Conservation (phyloP, 257 asterid species). For the Rehmannia glutinosa region DNA sequence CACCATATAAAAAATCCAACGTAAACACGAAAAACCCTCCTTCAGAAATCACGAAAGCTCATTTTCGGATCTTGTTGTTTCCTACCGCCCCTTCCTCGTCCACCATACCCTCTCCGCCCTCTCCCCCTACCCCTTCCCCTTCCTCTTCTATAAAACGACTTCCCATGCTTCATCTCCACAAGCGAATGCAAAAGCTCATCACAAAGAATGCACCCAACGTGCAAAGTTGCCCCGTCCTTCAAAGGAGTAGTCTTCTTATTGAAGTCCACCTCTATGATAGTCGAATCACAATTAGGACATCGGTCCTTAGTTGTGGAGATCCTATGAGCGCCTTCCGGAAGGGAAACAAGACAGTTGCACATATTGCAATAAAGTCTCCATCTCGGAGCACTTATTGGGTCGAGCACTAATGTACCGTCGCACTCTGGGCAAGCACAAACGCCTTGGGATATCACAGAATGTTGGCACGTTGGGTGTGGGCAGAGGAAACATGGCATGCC, state of each 20-base stretch:
- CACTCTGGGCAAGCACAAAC: slow-evolving; percentile 97
- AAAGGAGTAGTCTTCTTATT: slow-evolving; percentile 87
- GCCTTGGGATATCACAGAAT: slow-evolving; percentile 80
- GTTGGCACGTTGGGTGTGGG: slow-evolving; percentile 87
- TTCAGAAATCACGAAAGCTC: slow-evolving; percentile 86
- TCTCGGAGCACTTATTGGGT: slow-evolving; percentile 82
- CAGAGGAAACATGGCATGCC: slow-evolving; percentile 97
- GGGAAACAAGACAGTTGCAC: slow-evolving; percentile 86
- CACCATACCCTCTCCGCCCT: slow-evolving; percentile 40
- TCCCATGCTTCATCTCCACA: slow-evolving; percentile 84
- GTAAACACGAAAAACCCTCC: background rate
- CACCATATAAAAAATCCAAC: too few species aligned
- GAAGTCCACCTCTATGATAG: slow-evolving; percentile 82
- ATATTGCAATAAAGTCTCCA: slow-evolving; percentile 85
- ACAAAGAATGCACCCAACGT: slow-evolving; percentile 79
- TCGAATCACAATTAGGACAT: slow-evolving; percentile 81
- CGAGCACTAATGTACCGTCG: slow-evolving; percentile 81
- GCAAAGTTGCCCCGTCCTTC: slow-evolving; percentile 67
- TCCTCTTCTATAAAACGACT: slow-evolving; percentile 45
- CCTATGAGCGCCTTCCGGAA: slow-evolving; percentile 88
- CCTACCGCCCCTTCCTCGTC: slow-evolving; percentile 50
- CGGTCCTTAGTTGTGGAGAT: slow-evolving; percentile 64
- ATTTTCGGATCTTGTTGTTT: slow-evolving; percentile 75
- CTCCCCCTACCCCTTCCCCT: slow-evolving; percentile 73
- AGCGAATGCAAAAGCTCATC: slow-evolving; percentile 82